Conservation (phyloP, 768 basidiomycete species). For the Boletus sensibilis region DNA sequence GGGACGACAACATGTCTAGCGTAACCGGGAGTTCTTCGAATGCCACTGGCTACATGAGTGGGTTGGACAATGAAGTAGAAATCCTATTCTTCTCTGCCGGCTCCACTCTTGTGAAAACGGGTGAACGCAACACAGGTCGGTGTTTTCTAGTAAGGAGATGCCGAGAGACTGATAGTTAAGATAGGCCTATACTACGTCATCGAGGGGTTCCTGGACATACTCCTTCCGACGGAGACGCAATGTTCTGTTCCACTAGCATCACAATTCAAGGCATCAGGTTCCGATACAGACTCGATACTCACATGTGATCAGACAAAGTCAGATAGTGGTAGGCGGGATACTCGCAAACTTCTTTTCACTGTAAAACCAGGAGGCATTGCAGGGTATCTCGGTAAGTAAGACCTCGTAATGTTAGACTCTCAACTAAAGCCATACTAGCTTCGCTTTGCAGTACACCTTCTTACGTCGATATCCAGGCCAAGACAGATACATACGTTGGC, state of each 20-base stretch:
- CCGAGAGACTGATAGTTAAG: not conserved
- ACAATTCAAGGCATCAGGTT: conserved; percentile 20
- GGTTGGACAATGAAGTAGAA: conserved; percentile 94
- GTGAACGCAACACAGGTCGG: conserved; percentile 82
- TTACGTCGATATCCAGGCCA: conserved; percentile 95
- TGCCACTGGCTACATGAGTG: conserved; percentile 60
- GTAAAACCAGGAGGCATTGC: conserved; percentile 98
- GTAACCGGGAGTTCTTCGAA: conserved; percentile 58
- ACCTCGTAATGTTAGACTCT: not conserved
- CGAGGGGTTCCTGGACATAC: conserved; percentile 92
- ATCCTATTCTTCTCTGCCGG: conserved; percentile 92
- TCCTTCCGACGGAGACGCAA: conserved; percentile 50
- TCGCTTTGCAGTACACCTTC: conserved; percentile 89
- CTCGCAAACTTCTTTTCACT: conserved; percentile 80
- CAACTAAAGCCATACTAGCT: conserved; percentile 43
- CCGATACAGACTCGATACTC: conserved; percentile 39
- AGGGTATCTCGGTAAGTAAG: conserved; percentile 79
- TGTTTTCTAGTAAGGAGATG: not conserved
- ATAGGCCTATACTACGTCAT: conserved; percentile 90
- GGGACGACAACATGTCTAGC: conserved; percentile 66
- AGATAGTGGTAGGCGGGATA: conserved; percentile 33
- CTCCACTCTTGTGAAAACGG: conserved; percentile 80
- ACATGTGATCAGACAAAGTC: conserved; percentile 32
- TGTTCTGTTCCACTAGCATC: conserved; percentile 4
- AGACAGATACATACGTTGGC: conserved; percentile 98